Evolutionary conservation across 2,329 filamentous ascomycete genomes (phyloP), one percentile per base, ranked within the genome.

Genomic region (Alternaria arbusti): DNA sequence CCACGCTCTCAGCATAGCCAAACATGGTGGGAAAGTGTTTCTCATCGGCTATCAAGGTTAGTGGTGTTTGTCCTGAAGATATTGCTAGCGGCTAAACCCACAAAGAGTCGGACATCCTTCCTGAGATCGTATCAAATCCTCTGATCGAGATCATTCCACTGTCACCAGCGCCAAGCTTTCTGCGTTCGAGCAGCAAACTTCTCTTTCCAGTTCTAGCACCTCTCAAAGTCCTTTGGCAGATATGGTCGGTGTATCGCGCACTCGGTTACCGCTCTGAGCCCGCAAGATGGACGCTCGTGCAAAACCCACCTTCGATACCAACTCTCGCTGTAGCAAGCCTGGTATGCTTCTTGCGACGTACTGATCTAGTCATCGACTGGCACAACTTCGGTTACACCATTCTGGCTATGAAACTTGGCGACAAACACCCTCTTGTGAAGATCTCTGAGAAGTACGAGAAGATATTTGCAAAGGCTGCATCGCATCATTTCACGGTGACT

Each of bases 361-460:
- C 92, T 43, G 88, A 88, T 60, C 86, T 99, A 5, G 86, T 98
- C 64, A 91, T 98, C 59, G 96, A 99, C 83, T 99, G 96, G 96
- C 96, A 99, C 84, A 99, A 99, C 81, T 98, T 97, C 80, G 96
- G 95, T 70, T 97, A 95, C 85, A 95, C 93, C 9, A 97, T 99
- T 71, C 88, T 99, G 4, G 91, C 86, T 2, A 80, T 91, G 52
- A 90, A 89, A 65, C 82, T 91, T 1, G 87, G 88, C 1, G 67
- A 81, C 2, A 79, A 76, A 6, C 92, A 96, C 74, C 91, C 90
- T 0, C 86, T 97, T n/a, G 93, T 97, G 9, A 85, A 82, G 26
- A 76, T 96, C 9, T 92, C 95, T 23, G 89, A 89, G 67, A 85
- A 85, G 75, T 97, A 97, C 75, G 96, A 99, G 81, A 86, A 84